A percentile compares a stretch with the other conserved stretches of the same genome.
Conservation (phyloP, 2,329 filamentous ascomycete species). For the Paracamarosporium sp. region DNA sequence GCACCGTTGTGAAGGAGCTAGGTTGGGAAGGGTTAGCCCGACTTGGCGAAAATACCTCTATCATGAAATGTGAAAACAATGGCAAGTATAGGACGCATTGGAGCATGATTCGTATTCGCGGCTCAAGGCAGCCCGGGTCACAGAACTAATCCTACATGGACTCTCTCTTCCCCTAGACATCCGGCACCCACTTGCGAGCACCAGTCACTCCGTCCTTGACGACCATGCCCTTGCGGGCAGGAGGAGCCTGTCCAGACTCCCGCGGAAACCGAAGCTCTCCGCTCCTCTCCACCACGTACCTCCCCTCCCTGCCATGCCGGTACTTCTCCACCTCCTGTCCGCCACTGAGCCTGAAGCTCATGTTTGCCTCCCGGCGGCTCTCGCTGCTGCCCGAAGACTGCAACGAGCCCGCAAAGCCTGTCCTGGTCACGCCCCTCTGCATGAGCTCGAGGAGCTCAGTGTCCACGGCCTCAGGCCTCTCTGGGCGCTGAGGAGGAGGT, state of each 20-base stretch:
- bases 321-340: neutral
- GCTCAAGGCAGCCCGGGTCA: too few relatives aligned
- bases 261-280: neutral
- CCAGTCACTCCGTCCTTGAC: neutral
- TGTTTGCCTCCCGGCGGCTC: neutral
- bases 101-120: too few relatives aligned
- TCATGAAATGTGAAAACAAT: too few relatives aligned
- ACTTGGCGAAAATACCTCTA: neutral
- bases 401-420: neutral
- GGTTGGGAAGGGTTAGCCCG: neutral
- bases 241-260: neutral
- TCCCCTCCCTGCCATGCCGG: neutral
- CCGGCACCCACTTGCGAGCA: neutral
- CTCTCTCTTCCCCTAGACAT: neutral
- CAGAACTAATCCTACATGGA: neutral
- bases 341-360: neutral
- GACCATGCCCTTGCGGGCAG: neutral
- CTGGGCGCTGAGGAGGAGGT: conserved; percentile 21
- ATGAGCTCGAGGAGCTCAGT: neutral
- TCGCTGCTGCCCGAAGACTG: neutral
- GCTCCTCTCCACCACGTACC: neutral
- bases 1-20: neutral
- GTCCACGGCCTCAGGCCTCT: conserved; percentile 16
- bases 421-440: neutral
- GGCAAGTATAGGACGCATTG: too few relatives aligned